A percentile compares a stretch with the other conserved stretches of the same genome.
Conservation (phyloP, 2,329 filamentous ascomycete genomes). For the Monilinia fructigena region DNA sequence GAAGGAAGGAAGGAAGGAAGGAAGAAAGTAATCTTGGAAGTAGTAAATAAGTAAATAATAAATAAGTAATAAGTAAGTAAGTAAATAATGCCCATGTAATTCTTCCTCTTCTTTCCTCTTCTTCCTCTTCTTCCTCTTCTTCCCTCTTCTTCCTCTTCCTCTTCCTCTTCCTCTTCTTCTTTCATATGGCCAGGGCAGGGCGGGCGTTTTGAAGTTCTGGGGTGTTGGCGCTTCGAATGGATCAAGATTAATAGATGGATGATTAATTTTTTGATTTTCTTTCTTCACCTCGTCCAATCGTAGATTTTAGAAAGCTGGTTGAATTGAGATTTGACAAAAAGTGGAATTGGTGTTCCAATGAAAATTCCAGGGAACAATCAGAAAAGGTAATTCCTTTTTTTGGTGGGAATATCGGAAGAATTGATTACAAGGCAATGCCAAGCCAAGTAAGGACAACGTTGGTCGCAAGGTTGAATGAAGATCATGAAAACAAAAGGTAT, state of each 20-base stretch:
- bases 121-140: too few species aligned
- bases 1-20: too few species aligned
- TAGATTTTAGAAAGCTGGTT: background rate
- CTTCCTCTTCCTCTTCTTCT: background rate
- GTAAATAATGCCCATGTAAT: too few species aligned
- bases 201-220: background rate
- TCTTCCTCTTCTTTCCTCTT: too few species aligned
- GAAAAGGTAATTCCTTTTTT: background rate
- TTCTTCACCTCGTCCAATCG: background rate
- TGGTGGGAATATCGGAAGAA: conserved; percentile 5
- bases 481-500: background rate
- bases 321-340: too few species aligned
- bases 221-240: conserved; percentile 20
- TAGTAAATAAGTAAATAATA: too few species aligned
- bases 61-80: too few species aligned
- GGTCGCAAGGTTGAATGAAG: conserved; percentile 15
- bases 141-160: too few species aligned
- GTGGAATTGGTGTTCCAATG: too few species aligned
- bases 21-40: background rate
- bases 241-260: background rate
- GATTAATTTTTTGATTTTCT: background rate
- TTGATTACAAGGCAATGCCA: background rate
- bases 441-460: background rate
- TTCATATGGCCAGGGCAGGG: conserved; percentile 12
- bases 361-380: too few species aligned